Evolutionary conservation across 2,329 filamentous ascomycete species (phyloP), one percentile per base, ranked within the genome.

Genomic region (Phialophora macrospora): DNA sequence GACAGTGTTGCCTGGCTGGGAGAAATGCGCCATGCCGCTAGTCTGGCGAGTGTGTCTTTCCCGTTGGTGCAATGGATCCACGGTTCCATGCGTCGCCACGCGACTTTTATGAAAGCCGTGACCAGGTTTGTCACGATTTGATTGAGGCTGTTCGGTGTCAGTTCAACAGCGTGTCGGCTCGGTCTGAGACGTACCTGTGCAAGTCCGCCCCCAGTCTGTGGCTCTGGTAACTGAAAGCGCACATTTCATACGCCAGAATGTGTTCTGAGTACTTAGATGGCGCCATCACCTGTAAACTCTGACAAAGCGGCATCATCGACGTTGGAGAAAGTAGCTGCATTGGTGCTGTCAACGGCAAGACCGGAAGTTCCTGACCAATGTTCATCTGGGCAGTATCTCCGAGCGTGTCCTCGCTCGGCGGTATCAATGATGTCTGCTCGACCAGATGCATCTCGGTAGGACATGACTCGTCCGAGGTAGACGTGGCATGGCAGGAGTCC

Each of bases 21-120:
- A 8, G 58, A 51, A 11, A 68, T 41, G 2, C 66, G 63, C 66
- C 66, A 68, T 6, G 56, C 63, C 7, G 63, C 61, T 8, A 68
- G 22, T 48, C 55, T 57, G 41, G 63, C 14, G 14, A 68, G 54
- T 14, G 59, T 55, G 3, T 59, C 66, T 11, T 32, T 56, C n/a
- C 63, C 66, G 38, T 63, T 60, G 51, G 66, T 68, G 41, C 61
- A 55, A 17, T 57, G 44, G n/a, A 65, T 56, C 66, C 66, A 68
- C 8, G 66, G 28, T 11, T 59, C 55, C 66, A 68, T 68, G 41
- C 59, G 28, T 7, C 34, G 28, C 63, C 66, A 68, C 26, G 58
- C 41, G 44, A 66, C 34, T 26, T 63, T 65, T 11, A 62, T 30
- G 51, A 66, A 68, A 3, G 66, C 55, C 5, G 59, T 46, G 28